phyloP scores from a whole-genome alignment of 306 rosid species.

The Castanea mollissima region DNA sequence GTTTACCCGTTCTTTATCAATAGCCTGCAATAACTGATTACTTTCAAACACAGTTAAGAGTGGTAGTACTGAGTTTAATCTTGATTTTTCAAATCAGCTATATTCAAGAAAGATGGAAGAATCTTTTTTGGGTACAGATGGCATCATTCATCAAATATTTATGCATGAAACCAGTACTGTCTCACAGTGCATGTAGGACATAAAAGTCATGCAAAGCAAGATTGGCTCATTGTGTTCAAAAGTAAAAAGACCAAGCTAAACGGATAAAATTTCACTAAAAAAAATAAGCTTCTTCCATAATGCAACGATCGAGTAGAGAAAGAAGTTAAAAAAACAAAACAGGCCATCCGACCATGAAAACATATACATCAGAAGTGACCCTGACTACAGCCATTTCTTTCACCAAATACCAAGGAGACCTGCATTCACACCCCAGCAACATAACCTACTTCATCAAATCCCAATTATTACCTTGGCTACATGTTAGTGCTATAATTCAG shows the following conservation, averaged over 20 bases:
- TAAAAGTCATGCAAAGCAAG: neutral
- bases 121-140: too few species aligned
- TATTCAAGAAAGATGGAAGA: too few species aligned
- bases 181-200: neutral
- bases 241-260: neutral
- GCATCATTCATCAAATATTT: neutral
- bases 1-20: too few species aligned
- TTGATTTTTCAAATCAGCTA: too few species aligned
- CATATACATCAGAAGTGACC: neutral
- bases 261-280: neutral
- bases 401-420: neutral
- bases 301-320: neutral
- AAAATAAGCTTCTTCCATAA: neutral
- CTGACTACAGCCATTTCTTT: neutral
- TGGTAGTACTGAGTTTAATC: too few species aligned
- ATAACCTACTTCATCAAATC: neutral
- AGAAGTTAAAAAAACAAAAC: neutral
- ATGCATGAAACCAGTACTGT: neutral
- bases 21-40: too few species aligned
- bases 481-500: neutral
- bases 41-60: too few species aligned
- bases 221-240: neutral
- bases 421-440: neutral
- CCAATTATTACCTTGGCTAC: neutral
- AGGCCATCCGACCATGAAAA: neutral